These are phyloP conservation scores for Tylopilus sp. DNA, from an alignment of 768 basidiomycete species.

Conservation along the genomic window DNA sequence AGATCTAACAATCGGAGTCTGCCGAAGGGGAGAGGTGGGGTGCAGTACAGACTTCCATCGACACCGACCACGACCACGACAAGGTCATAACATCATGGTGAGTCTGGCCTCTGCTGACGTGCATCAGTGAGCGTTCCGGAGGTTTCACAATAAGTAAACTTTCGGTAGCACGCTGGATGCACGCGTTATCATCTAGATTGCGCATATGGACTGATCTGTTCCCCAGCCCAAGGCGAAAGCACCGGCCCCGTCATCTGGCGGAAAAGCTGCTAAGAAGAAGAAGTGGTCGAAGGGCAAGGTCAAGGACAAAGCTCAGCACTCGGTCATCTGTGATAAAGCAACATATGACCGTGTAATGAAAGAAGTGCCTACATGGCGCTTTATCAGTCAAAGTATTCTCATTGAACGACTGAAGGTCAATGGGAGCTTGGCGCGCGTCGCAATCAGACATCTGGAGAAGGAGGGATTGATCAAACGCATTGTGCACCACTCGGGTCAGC, in stretches of 20 bases:
- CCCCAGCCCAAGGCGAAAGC: constrained; percentile 77
- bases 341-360: constrained; percentile 94
- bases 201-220: constrained; percentile 9
- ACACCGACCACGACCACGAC: constrained; percentile 28
- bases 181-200: constrained; percentile 15
- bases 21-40: constrained; percentile 8
- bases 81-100: constrained; percentile 29
- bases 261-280: constrained; percentile 98
- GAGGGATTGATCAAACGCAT: constrained; percentile 94
- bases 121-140: neutral
- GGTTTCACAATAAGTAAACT: neutral
- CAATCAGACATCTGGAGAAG: constrained; percentile 89
- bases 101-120: constrained; percentile 9
- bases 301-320: constrained; percentile 99
- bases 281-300: constrained; percentile 99
- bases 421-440: constrained; percentile 88
- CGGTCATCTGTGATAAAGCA: constrained; percentile 90
- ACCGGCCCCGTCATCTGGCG: constrained; percentile 60
- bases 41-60: constrained; percentile 1
- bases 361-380: constrained; percentile 98
- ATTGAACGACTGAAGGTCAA: constrained; percentile 98
- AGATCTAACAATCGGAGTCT: constrained; percentile 18
- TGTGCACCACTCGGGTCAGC: constrained; percentile 91
- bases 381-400: constrained; percentile 97
- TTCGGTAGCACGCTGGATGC: constrained; percentile 24